phyloP scores from a whole-genome alignment of 495 filamentous ascomycete species.

The Daldinia vernicosa region DNA sequence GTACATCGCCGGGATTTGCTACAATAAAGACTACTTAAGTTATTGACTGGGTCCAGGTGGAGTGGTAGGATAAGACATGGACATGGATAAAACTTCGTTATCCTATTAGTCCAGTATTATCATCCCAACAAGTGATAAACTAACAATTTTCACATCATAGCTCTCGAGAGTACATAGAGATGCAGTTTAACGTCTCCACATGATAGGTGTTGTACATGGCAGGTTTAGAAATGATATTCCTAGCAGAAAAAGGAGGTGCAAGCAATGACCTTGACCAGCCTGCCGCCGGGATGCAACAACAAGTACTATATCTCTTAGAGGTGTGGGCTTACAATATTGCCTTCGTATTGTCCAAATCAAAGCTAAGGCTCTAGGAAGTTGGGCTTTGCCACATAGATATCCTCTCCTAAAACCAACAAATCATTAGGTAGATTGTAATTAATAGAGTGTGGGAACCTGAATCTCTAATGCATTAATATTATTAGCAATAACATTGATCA shows the following conservation, averaged over 20 bases:
- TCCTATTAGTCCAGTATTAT: not conserved
- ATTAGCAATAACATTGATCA: not conserved
- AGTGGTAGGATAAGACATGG: constrained; percentile 4
- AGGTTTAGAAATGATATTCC: not conserved
- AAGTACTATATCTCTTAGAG: not conserved
- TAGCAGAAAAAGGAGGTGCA: not conserved
- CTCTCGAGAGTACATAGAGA: not conserved
- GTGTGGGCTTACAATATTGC: not conserved
- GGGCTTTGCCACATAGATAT: not conserved
- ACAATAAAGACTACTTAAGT: not conserved
- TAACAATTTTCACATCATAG: not conserved
- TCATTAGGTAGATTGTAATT: no score
- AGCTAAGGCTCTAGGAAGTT: not conserved
- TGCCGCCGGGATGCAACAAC: not conserved
- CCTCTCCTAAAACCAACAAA: constrained; percentile 6
- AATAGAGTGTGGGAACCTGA: not conserved
- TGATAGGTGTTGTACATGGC: not conserved
- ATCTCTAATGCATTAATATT: not conserved
- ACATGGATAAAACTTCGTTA: not conserved
- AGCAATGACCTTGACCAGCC: not conserved
- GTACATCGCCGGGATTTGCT: not conserved
- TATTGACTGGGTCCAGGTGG: not conserved
- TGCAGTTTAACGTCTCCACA: not conserved
- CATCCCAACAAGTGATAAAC: constrained; percentile 1
- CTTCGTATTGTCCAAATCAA: not conserved